Evolutionary conservation across 1,284 basidiomycete species (phyloP).

Genomic region (Trametes polyzona): DNA sequence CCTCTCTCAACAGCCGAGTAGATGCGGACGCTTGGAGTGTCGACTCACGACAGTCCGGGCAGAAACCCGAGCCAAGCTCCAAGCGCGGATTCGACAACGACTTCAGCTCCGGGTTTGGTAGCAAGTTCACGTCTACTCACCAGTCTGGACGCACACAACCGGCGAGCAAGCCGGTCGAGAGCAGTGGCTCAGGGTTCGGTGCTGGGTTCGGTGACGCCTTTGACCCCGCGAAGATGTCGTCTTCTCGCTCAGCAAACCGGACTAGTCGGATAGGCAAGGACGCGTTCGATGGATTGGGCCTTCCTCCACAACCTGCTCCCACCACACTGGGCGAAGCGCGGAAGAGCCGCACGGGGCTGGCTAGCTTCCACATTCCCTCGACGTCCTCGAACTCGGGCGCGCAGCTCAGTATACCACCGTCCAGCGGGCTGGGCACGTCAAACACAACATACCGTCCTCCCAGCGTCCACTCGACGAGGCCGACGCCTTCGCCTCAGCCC

Average conservation of each 20-base stretch:
- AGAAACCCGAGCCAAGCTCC: slow-evolving; percentile 22
- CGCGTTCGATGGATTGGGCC: slow-evolving; percentile 77
- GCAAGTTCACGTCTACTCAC: slow-evolving; percentile 36
- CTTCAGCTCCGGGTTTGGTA: slow-evolving; percentile 37
- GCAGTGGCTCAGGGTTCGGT: slow-evolving; percentile 9
- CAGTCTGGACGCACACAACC: slow-evolving; percentile 10
- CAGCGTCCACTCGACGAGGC: slow-evolving; percentile 52
- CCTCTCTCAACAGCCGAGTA: slow-evolving; percentile 21
- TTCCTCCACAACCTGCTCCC: slow-evolving; percentile 50
- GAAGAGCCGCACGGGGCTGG: slow-evolving; percentile 68
- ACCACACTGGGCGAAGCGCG: slow-evolving; percentile 79
- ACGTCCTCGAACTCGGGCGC: slow-evolving; percentile 25
- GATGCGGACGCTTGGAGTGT: slow-evolving; percentile 54
- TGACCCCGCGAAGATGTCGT: slow-evolving; percentile 34
- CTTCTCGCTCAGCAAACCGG: slow-evolving; percentile 13
- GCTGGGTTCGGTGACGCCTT: slow-evolving; percentile 58
- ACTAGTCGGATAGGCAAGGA: slow-evolving; percentile 50
- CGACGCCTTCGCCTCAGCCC: slow-evolving; percentile 43
- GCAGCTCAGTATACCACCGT: slow-evolving; percentile 24
- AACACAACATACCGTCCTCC: slow-evolving; percentile 37
- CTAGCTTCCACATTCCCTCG: slow-evolving; percentile 44
- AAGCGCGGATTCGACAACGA: slow-evolving; percentile 37
- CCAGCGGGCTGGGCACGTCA: slow-evolving; percentile 29
- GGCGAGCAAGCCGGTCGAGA: slow-evolving; percentile 6
- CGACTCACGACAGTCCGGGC: slow-evolving; percentile 30